Evolutionary conservation across 345 rosid species (phyloP).

Genomic region (Gossypium mustelinum): DNA sequence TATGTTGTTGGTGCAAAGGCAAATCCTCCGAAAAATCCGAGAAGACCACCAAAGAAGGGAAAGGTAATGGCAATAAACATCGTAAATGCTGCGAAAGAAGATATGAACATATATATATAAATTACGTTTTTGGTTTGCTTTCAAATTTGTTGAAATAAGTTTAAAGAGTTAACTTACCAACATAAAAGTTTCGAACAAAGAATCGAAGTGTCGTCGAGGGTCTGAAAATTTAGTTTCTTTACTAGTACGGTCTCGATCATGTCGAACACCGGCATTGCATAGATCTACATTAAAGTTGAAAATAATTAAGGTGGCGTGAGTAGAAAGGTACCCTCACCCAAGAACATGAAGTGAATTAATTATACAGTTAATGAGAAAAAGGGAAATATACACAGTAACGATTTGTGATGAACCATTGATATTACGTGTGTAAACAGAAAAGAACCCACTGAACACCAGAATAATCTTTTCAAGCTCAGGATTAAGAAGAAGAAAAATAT

Average conservation of each 20-base stretch:
- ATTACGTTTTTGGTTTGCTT: neutral
- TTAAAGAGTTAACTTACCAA: slow-evolving; percentile 34
- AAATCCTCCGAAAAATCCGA: slow-evolving; percentile 70
- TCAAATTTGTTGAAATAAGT: neutral
- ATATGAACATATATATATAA: neutral
- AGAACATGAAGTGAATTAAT: too few species aligned
- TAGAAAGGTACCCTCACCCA: too few species aligned
- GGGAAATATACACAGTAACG: too few species aligned
- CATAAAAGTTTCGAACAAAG: slow-evolving; percentile 39
- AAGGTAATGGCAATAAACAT: slow-evolving; percentile 68
- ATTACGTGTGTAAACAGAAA: too few species aligned
- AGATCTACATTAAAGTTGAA: slow-evolving; percentile 27
- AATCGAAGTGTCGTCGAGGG: slow-evolving; percentile 43
- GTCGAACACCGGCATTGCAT: slow-evolving; percentile 68
- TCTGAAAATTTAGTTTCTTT: slow-evolving; percentile 45
- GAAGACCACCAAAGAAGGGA: slow-evolving; percentile 72
- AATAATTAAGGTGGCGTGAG: too few species aligned
- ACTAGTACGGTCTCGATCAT: slow-evolving; percentile 59
- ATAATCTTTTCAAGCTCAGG: too few species aligned
- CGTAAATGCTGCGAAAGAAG: slow-evolving; percentile 40
- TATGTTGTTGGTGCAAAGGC: slow-evolving; percentile 83
- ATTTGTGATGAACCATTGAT: too few species aligned
- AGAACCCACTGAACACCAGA: too few species aligned
- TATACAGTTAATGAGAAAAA: too few species aligned
- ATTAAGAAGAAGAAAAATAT: too few species aligned